These are phyloP conservation scores for Emmonsiellopsis sp. DNA, from an alignment of 2,329 filamentous ascomycete genomes.

Conservation along the genomic window DNA sequence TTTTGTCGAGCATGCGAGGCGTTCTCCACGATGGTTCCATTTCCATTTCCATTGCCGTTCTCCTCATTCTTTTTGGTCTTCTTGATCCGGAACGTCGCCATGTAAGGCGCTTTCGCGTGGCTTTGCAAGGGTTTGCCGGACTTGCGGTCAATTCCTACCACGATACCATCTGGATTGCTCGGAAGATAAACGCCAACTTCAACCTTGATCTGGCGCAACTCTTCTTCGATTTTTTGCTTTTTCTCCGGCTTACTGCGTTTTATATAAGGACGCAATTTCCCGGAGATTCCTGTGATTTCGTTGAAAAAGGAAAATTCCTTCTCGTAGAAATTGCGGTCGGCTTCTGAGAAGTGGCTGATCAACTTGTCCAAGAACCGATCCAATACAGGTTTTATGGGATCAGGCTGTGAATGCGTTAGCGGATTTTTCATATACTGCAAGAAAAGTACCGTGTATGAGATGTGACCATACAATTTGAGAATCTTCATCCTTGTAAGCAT, in stretches of 20 bases:
- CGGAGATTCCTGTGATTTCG: conserved; percentile 90
- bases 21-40: conserved; percentile 28
- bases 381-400: conserved; percentile 84
- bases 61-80: conserved; percentile 53
- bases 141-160: conserved; percentile 96
- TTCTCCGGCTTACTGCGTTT: conserved; percentile 91
- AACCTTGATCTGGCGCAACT: conserved; percentile 92
- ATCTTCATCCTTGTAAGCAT: conserved; percentile 95
- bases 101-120: conserved; percentile 96
- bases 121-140: conserved; percentile 95
- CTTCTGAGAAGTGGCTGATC: conserved; percentile 67
- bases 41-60: conserved; percentile 44
- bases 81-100: conserved; percentile 96
- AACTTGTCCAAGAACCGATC: conserved; percentile 83
- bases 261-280: conserved; percentile 88
- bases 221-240: conserved; percentile 98
- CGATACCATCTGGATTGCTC: conserved; percentile 91
- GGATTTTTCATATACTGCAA: neutral
- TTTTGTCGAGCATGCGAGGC: conserved; percentile 13
- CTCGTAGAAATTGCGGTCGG: conserved; percentile 81
- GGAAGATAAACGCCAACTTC: conserved; percentile 96
- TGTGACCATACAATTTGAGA: conserved; percentile 59
- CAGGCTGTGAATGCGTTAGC: conserved; percentile 48
- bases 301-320: conserved; percentile 97
- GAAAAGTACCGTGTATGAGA: conserved; percentile 4